Evolutionary conservation across 139 green algal species (phyloP).

Genomic region (Limnomonas spitsbergensis): DNA sequence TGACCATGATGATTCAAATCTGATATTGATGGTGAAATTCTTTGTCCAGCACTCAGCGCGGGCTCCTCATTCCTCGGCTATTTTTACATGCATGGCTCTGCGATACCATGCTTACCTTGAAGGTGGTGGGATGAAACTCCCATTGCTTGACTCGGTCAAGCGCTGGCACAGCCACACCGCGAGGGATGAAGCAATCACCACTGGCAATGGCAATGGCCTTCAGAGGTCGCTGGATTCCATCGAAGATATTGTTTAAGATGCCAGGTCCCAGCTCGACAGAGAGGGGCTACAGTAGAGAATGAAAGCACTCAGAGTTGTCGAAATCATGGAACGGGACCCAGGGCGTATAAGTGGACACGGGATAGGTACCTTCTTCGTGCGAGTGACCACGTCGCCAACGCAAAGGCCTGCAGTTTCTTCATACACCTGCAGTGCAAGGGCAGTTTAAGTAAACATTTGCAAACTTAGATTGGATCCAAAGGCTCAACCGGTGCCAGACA

Average conservation of each 20-base stretch:
- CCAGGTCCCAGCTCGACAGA: slow-evolving; percentile 95
- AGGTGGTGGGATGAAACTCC: slow-evolving; percentile 88
- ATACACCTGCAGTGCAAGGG: slow-evolving; percentile 77
- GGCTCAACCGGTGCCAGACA: too few relatives aligned
- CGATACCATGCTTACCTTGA: slow-evolving; percentile 78
- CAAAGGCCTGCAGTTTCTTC: slow-evolving; percentile 96
- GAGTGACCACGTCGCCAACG: slow-evolving; percentile 84
- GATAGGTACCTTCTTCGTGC: slow-evolving; percentile 81
- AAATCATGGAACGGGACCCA: neutral
- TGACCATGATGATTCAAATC: slow-evolving; percentile 17
- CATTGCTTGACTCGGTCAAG: slow-evolving; percentile 80
- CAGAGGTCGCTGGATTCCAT: slow-evolving; percentile 97
- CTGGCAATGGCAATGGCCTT: slow-evolving; percentile 80
- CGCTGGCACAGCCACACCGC: slow-evolving; percentile 88
- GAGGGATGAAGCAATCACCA: slow-evolving; percentile 93
- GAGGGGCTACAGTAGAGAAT: slow-evolving; percentile 68
- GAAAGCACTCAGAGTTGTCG: neutral
- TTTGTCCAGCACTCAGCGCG: too few relatives aligned
- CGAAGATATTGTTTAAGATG: slow-evolving; percentile 97
- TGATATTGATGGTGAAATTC: too few relatives aligned
- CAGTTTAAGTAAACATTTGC: too few relatives aligned
- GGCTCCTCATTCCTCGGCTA: too few relatives aligned
- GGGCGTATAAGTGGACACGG: neutral
- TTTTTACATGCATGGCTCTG: neutral
- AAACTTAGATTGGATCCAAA: too few relatives aligned